Evolutionary conservation across 2,329 filamentous ascomycete genomes (phyloP).

Genomic region (Penicillium sp.): DNA sequence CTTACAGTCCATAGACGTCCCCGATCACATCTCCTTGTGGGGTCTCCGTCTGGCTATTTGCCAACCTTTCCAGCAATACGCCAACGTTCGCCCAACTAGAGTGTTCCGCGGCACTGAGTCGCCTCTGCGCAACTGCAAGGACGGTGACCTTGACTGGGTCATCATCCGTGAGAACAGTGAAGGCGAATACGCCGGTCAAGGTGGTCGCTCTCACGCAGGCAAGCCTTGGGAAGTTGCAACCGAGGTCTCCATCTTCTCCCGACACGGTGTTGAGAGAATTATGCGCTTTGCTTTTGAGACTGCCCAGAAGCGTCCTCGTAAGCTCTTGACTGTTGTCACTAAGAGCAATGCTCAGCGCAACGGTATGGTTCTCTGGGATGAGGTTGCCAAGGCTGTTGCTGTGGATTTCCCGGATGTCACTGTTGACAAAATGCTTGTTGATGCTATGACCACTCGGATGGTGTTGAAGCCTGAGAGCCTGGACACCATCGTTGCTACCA

Average conservation of each 20-base stretch:
- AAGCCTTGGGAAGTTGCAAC: conserved; percentile 62
- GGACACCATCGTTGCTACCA: conserved; percentile 65
- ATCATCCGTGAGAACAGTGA: conserved; percentile 68
- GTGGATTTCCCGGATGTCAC: conserved; percentile 61
- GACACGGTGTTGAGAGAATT: conserved; percentile 58
- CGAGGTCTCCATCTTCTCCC: conserved; percentile 64
- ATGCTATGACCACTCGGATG: conserved; percentile 67
- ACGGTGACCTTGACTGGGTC: conserved; percentile 65
- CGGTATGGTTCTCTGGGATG: conserved; percentile 69
- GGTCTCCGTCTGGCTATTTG: conserved; percentile 66
- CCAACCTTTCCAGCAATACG: conserved; percentile 66
- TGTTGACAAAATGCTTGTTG: conserved; percentile 66
- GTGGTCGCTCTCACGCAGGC: conserved; percentile 60
- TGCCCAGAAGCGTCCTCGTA: conserved; percentile 57
- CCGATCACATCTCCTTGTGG: conserved; percentile 69
- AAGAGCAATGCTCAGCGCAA: conserved; percentile 68
- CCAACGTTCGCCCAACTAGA: conserved; percentile 66
- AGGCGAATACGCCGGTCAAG: conserved; percentile 66
- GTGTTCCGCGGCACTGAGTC: conserved; percentile 62
- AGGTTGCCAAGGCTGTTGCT: conserved; percentile 56
- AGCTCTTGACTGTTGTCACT: conserved; percentile 62
- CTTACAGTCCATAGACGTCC: conserved; percentile 49
- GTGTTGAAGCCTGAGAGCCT: conserved; percentile 59
- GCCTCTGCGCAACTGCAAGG: conserved; percentile 55
- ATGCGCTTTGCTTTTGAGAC: conserved; percentile 65